Evolutionary conservation across 73 alveolate species (phyloP), one percentile per base, ranked within the genome.

Genomic region (Paraurostyla sp.): DNA sequence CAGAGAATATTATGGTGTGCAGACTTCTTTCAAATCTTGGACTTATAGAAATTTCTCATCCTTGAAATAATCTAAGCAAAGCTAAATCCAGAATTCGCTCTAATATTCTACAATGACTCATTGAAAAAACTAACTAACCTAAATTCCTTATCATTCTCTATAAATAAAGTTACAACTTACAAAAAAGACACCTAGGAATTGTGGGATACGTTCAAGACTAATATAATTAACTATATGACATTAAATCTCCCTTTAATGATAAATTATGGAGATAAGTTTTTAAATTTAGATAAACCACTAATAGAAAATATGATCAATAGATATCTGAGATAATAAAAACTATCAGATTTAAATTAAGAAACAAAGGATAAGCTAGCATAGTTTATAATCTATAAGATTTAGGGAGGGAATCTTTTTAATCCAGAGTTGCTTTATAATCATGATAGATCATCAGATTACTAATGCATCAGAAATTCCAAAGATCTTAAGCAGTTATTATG

Each of bases 1-100:
- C 32, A 78, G 32, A 59, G 78, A 23, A 9, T 78, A 11, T 43
- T 78, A 9, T 78, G 89, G 89, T 51, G 49, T 9, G 89, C 89
- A 7, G 89, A 78, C 32, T 78, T 78, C 38, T 54, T 78, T 41
- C 32, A 78, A 78, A 78, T 78, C 6, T 4, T 51, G 7, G 89
- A 78, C n/a, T n/a, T 78, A 42, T 40, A 78, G 42, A 50, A 60
- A 50, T 51, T 32, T 22, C 62, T 78, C 1, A 78, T 78, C 33
- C 49, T 23, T 51, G 89, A 78, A 43, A 36, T 78, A 13, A 78
- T 78, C 3, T 23, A 29, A 4, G 80, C 89, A 23, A 78, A 51
- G 40, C 43, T 78, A 4, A 54, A 30, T 35, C 80, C 89, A 16
- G 40, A 25, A 20, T 22, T 27, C 13, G 59, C 78, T 18, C 27